Percentiles rank a stretch among this genome's conserved stretches.
Conservation (phyloP, 1,284 basidiomycete species). For the Fomitiporia mediterranea region DNA sequence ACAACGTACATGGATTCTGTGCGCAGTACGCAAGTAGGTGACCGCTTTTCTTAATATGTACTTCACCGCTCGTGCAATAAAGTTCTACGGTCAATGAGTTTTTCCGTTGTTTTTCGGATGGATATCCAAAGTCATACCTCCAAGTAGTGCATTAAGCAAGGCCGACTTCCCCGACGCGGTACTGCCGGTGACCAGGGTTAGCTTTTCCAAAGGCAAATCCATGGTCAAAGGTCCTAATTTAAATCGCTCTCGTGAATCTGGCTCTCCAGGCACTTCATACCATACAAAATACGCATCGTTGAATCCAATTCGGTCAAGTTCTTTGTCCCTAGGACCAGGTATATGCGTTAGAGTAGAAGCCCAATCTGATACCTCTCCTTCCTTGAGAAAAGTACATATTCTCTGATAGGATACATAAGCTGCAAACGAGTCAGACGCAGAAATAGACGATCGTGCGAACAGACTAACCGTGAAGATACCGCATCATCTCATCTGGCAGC, state of each 20-base stretch:
- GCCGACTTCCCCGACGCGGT: slow-evolving; percentile 82
- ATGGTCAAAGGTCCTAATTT: slow-evolving; percentile 56
- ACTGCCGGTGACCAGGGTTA: slow-evolving; percentile 67
- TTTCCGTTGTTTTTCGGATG: slow-evolving; percentile 17
- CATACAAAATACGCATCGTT: slow-evolving; percentile 52
- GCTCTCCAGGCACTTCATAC: slow-evolving; percentile 37
- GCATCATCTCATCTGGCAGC: slow-evolving; percentile 58
- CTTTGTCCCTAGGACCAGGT: slow-evolving; percentile 17
- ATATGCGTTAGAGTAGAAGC: slow-evolving; percentile 48
- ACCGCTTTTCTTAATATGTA: slow-evolving; percentile 58
- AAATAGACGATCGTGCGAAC: slow-evolving; percentile 12
- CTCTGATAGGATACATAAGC: slow-evolving; percentile 70
- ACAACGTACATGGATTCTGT: slow-evolving; percentile 56
- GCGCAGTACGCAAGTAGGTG: slow-evolving; percentile 64
- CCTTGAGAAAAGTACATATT: slow-evolving; percentile 56
- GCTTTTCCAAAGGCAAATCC: slow-evolving; percentile 51
- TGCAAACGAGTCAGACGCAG: slow-evolving; percentile 28
- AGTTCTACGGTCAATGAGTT: slow-evolving; percentile 52
- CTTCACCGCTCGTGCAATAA: slow-evolving; percentile 56
- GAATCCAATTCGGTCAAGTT: slow-evolving; percentile 44
- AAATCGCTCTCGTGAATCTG: slow-evolving; percentile 36
- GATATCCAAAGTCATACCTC: slow-evolving; percentile 53
- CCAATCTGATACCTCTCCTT: slow-evolving; percentile 64
- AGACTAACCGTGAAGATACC: slow-evolving; percentile 51
- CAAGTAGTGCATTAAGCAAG: slow-evolving; percentile 58